Evolutionary conservation across 331 rosid genomes (phyloP).

Genomic region (Saraca asoca): DNA sequence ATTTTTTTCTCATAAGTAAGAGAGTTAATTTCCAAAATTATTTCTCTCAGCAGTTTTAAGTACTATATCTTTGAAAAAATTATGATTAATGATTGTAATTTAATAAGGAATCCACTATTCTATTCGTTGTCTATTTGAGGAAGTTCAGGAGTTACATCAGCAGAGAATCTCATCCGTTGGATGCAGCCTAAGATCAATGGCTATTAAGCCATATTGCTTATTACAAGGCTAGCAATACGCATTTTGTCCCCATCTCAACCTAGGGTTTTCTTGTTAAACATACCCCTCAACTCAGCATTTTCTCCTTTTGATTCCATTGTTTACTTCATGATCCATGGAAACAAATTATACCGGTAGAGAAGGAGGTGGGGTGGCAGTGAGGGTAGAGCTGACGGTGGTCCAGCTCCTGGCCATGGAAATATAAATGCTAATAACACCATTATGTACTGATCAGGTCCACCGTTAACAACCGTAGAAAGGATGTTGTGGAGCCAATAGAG

Average conservation of each 20-base stretch:
- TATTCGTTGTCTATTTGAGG: conserved; percentile 39
- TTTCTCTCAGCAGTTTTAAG: too few relatives aligned
- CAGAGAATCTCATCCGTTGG: conserved; percentile 46
- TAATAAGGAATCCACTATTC: conserved; percentile 52
- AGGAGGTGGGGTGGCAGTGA: conserved; percentile 3
- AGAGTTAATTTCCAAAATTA: too few relatives aligned
- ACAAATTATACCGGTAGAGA: too few relatives aligned
- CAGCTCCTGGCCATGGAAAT: conserved; percentile 24
- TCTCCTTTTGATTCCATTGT: conserved; percentile 21
- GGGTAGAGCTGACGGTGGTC: neutral
- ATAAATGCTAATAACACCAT: conserved; percentile 24
- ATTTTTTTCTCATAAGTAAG: too few relatives aligned
- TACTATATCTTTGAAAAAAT: too few relatives aligned
- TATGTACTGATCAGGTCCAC: conserved; percentile 44
- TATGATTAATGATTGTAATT: conserved; percentile 27
- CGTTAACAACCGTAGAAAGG: conserved; percentile 76
- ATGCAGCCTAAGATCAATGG: conserved; percentile 44
- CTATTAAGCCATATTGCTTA: conserved; percentile 42
- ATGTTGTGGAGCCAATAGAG: conserved; percentile 54
- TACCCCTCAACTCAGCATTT: conserved; percentile 25
- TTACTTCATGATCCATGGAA: neutral
- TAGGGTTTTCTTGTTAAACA: neutral
- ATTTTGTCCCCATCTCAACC: conserved; percentile 26
- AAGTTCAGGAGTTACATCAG: conserved; percentile 71
- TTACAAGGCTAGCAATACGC: conserved; percentile 50